Evolutionary conservation across 805 yeast species (phyloP).

Genomic region (Ascoidea asiatica): DNA sequence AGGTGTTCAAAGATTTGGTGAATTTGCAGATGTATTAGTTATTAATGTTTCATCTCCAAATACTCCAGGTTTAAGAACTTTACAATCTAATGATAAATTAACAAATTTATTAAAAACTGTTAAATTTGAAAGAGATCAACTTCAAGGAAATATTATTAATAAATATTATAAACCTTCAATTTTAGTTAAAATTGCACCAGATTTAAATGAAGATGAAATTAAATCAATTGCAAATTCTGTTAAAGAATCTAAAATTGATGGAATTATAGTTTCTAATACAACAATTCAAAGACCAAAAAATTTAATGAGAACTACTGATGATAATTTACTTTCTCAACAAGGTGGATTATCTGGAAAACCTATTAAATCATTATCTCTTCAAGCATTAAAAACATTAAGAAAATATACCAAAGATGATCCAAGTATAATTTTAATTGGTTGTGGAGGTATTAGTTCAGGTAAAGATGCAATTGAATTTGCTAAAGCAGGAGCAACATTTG

Average conservation of each 20-base stretch:
- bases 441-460: constrained; percentile 89
- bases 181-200: constrained; percentile 89
- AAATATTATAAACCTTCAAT: constrained; percentile 50
- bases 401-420: constrained; percentile 59
- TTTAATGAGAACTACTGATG: constrained; percentile 32
- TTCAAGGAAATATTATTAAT: constrained; percentile 27
- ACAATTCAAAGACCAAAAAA: constrained; percentile 70
- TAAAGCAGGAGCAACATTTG: constrained; percentile 84
- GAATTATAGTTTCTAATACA: constrained; percentile 86
- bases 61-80: constrained; percentile 85
- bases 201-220: constrained; percentile 68
- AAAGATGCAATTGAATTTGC: constrained; percentile 86
- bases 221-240: constrained; percentile 74
- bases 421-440: constrained; percentile 68
- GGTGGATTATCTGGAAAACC: constrained; percentile 96
- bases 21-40: constrained; percentile 77
- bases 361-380: constrained; percentile 62
- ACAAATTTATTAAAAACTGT: constrained; percentile 55
- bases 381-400: constrained; percentile 58
- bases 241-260: constrained; percentile 67
- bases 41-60: constrained; percentile 92
- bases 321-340: constrained; percentile 34
- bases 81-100: constrained; percentile 68
- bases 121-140: constrained; percentile 49
- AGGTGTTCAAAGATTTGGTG: constrained; percentile 75